Base-by-base conservation (phyloP, 2,329 filamentous ascomycete genomes). In the Lanzia echinophila region DNA sequence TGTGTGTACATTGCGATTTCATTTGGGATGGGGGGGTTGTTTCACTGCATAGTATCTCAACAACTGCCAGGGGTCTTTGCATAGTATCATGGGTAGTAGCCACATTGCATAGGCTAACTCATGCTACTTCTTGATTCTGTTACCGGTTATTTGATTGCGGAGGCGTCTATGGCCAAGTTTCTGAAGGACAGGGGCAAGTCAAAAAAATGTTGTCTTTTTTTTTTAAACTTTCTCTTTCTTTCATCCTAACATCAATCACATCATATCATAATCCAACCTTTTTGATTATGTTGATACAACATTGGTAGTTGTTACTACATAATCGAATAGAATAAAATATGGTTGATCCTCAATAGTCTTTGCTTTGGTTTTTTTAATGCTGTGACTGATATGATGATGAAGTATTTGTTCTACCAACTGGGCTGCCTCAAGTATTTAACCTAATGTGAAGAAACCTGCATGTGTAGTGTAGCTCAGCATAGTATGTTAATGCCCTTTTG, bases 41-140 rank as follows among this genome's bases (percentile, higher is more conserved):
- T 53, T 47, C 33, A 53, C 22, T 53, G 43, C 50, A 53, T 34
- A 47, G 43, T 45, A 53, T 41, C 33, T 31, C 43, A 13, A 53
- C 22, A 44, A 48, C 24, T 53, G 32, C 34, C 36, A 20, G n/a
- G 41, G 41, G 50, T 53, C 44, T 53, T 48, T 51, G 41, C 22
- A 32, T 48, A 47, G 50, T 48, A 53, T 48, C 36, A 48, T 48
- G 50, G 50, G 48, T 48, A 44, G 44, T 48, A 36, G 50, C 34
- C 44, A 53, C 34, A 53, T 53, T 53, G 50, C 50, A 53, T 43
- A 53, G 50, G 50, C 39, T 42, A 17, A 48, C 48, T 34, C 50
- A 48, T 33, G 43, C 44, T 12, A 28, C 31, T 32, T 48, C 39
- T 24, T 48, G 12, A 17, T 48, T 48, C 32, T 28, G 11, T 36